phyloP scores from a whole-genome alignment of 129 eudicot species.

The Escallonia herrerae region DNA sequence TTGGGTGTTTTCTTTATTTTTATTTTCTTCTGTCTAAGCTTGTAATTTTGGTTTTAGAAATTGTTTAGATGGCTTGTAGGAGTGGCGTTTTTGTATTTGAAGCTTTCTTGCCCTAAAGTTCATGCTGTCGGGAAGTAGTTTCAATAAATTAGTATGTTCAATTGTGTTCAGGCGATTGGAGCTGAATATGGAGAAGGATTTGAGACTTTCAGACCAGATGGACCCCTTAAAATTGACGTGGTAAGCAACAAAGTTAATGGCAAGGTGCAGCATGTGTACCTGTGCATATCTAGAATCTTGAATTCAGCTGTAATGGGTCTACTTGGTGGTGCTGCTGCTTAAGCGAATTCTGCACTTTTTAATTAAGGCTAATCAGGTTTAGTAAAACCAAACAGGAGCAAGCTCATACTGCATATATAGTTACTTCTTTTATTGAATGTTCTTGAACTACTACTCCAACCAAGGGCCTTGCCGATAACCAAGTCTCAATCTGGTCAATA shows the following conservation, averaged over 20 bases:
- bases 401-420: no score
- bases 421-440: no score
- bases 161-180: slow-evolving; percentile 67
- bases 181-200: slow-evolving; percentile 99
- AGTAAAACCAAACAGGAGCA: no score
- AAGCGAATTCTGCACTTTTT: neutral
- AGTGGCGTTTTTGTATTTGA: slow-evolving; percentile 1
- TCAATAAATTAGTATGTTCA: neutral
- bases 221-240: slow-evolving; percentile 92
- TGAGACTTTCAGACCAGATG: slow-evolving; percentile 92
- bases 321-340: neutral
- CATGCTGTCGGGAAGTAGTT: neutral
- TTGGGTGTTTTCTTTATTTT: no score
- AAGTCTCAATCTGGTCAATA: no score
- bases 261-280: neutral
- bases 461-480: no score
- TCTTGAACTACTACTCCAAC: no score
- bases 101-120: neutral
- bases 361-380: no score
- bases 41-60: neutral
- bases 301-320: neutral
- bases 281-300: neutral
- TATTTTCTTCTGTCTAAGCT: neutral
- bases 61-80: neutral
- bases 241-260: slow-evolving; percentile 30